A percentile compares a stretch with the other conserved stretches of the same genome.
Conservation (phyloP, 805 yeast species). For the Wickerhamiella alocasiicola region DNA sequence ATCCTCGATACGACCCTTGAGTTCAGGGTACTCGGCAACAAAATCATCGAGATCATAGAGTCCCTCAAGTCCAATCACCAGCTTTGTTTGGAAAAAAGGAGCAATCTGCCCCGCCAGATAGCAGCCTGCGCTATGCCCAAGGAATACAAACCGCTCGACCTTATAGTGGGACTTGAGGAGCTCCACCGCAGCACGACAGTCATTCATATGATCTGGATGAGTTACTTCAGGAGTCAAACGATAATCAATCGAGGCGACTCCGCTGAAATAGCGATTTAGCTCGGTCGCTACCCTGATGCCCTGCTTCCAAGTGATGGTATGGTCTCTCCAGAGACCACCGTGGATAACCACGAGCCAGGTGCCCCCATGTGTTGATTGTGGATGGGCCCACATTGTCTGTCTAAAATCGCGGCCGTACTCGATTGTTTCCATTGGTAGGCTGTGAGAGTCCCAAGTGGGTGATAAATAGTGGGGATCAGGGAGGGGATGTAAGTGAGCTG, state of each 20-base stretch:
- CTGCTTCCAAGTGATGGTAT: neutral
- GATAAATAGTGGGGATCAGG: no score
- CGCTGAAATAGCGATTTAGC: neutral
- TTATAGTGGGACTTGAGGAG: neutral
- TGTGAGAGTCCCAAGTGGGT: no score
- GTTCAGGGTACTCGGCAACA: neutral
- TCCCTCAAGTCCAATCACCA: constrained; percentile 7
- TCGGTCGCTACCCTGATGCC: constrained; percentile 2
- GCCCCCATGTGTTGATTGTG: neutral
- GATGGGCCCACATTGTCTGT: constrained; percentile 2
- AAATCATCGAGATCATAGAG: constrained; percentile 7
- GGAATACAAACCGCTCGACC: neutral
- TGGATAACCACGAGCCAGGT: constrained; percentile 8
- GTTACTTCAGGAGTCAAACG: constrained; percentile 5
- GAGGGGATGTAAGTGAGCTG: no score
- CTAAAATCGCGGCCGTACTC: constrained; percentile 1
- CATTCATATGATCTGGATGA: constrained; percentile 6
- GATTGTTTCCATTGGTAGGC: no score
- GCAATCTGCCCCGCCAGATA: constrained; percentile 8
- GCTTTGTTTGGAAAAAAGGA: neutral
- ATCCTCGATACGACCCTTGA: neutral
- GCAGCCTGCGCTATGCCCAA: constrained; percentile 10
- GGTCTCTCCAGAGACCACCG: constrained; percentile 9
- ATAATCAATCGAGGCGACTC: constrained; percentile 7
- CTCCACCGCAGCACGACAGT: neutral